phyloP scores from a whole-genome alignment of 352 stramenopile species.

The Globisporangium megalacanthum region DNA sequence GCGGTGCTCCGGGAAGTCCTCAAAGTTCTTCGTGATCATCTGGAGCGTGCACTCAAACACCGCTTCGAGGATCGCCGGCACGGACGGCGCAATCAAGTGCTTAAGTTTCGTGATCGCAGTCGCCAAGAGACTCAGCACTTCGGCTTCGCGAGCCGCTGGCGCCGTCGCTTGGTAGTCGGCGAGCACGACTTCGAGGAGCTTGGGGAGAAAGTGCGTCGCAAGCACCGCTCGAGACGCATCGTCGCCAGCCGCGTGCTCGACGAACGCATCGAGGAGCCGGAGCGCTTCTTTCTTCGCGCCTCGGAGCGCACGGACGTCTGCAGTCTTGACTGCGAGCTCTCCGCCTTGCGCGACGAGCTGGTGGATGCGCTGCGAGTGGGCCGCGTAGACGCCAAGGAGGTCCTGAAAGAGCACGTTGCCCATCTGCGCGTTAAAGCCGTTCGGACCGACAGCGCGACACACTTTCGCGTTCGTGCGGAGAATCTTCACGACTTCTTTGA shows the following conservation, averaged over 20 bases:
- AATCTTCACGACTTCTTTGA: conserved; percentile 97
- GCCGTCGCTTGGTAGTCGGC: conserved; percentile 92
- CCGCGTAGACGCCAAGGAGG: conserved; percentile 98
- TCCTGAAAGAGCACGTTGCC: conserved; percentile 96
- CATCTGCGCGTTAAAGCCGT: conserved; percentile 97
- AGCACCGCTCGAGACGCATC: conserved; percentile 79
- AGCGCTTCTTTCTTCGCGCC: conserved; percentile 97
- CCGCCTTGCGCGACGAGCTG: conserved; percentile 85
- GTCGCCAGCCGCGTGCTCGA: conserved; percentile 80
- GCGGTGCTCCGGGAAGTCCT: conserved; percentile 98
- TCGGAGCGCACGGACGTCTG: conserved; percentile 90
- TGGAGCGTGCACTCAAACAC: conserved; percentile 98
- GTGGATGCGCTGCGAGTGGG: conserved; percentile 97
- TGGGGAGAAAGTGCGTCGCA: conserved; percentile 93
- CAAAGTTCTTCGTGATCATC: conserved; percentile 99
- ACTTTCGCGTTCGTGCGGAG: conserved; percentile 97
- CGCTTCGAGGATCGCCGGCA: conserved; percentile 95
- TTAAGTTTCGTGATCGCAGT: conserved; percentile 97
- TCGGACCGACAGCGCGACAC: conserved; percentile 92
- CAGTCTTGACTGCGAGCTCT: conserved; percentile 93
- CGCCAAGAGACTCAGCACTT: conserved; percentile 95
- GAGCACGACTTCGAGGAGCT: conserved; percentile 95
- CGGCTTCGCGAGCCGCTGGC: conserved; percentile 73
- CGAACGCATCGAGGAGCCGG: conserved; percentile 94
- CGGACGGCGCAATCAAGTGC: conserved; percentile 67